Evolutionary conservation across 1,284 basidiomycete species (phyloP).

Genomic region (Hymenochaete sp.): DNA sequence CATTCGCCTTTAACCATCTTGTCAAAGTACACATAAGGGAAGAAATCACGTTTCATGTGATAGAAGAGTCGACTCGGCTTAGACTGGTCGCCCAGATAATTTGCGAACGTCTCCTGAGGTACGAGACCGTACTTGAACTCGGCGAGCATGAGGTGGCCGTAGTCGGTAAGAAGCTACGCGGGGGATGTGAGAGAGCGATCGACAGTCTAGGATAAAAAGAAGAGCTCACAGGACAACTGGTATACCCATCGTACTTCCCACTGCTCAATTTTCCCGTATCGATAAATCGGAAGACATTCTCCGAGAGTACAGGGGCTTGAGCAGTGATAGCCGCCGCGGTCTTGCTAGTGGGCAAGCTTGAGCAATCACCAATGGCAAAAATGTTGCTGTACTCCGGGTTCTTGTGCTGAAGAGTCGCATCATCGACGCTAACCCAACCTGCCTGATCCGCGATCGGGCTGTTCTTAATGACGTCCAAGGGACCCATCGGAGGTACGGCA

Average conservation of each 20-base stretch:
- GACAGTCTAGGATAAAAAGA: constrained; percentile 18
- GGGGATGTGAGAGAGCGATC: constrained; percentile 16
- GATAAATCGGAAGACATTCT: constrained; percentile 77
- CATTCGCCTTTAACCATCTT: constrained; percentile 68
- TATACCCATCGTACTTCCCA: constrained; percentile 78
- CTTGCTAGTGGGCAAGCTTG: constrained; percentile 89
- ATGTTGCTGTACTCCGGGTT: constrained; percentile 77
- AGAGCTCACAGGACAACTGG: constrained; percentile 65
- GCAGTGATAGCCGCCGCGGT: constrained; percentile 91
- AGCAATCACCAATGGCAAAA: constrained; percentile 87
- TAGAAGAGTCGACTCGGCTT: constrained; percentile 71
- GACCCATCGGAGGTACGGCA: constrained; percentile 87
- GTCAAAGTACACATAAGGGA: constrained; percentile 87
- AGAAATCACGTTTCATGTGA: constrained; percentile 87
- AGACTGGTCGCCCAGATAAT: constrained; percentile 61
- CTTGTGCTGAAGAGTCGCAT: constrained; percentile 73
- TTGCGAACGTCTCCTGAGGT: constrained; percentile 80
- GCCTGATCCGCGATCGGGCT: constrained; percentile 71
- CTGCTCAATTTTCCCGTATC: constrained; percentile 59
- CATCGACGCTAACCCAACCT: constrained; percentile 86
- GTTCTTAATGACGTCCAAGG: constrained; percentile 73
- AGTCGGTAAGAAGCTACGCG: constrained; percentile 68
- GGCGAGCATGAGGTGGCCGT: constrained; percentile 81
- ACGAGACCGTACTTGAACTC: constrained; percentile 85
- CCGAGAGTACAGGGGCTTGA: constrained; percentile 87